A percentile compares a stretch with the other conserved stretches of the same genome.
These are phyloP conservation scores for Vanilla planifolia DNA, from an alignment of 106 monocot species.

Conservation along the genomic window DNA sequence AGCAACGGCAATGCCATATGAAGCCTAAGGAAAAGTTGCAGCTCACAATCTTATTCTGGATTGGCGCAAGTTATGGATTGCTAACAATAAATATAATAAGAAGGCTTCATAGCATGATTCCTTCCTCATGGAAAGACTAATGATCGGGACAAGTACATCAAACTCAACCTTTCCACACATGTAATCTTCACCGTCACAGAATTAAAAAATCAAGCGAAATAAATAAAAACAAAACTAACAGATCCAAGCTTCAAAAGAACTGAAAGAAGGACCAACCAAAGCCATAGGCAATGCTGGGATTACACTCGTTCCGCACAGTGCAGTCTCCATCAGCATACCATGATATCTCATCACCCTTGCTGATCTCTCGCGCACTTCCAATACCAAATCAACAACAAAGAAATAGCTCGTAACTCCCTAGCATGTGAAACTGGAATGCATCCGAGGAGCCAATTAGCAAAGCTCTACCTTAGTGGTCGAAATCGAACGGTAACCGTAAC, in stretches of 20 bases:
- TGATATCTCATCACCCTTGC: slow-evolving; percentile 94
- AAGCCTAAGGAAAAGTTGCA: too few species aligned
- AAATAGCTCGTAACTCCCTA: neutral
- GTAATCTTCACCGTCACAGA: too few species aligned
- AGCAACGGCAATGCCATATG: too few species aligned
- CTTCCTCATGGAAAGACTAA: too few species aligned
- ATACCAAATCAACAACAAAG: neutral
- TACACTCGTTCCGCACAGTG: slow-evolving; percentile 78
- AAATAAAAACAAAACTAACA: neutral
- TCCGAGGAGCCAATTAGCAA: neutral
- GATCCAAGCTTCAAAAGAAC: neutral
- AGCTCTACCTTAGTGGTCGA: slow-evolving; percentile 74
- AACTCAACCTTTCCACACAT: too few species aligned
- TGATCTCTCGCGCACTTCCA: slow-evolving; percentile 75
- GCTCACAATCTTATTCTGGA: too few species aligned
- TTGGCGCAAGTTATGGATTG: too few species aligned
- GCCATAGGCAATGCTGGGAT: slow-evolving; percentile 61
- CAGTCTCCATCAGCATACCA: slow-evolving; percentile 96
- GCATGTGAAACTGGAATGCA: neutral
- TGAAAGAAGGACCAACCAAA: slow-evolving; percentile 48
- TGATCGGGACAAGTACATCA: too few species aligned
- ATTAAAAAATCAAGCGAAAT: too few species aligned
- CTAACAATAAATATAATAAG: too few species aligned
- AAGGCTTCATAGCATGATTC: too few species aligned
- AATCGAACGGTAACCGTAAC: slow-evolving; percentile 89